Evolutionary conservation across 106 monocot species (phyloP), one percentile per base, ranked within the genome.

Genomic region (Vanilla planifolia): DNA sequence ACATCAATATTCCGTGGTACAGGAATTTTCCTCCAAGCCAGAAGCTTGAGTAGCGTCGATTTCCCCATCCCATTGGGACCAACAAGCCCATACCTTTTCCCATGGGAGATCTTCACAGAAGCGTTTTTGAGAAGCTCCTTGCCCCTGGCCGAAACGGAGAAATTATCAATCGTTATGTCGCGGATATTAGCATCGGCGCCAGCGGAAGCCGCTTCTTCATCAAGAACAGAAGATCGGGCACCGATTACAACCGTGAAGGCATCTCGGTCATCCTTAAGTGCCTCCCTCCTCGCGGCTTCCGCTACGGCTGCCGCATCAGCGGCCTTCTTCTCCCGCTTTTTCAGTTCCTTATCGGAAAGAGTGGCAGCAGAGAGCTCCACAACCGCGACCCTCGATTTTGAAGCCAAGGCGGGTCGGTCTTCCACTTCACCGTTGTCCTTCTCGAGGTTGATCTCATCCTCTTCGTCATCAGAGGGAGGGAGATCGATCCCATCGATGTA

Each of bases 21-120:
- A 0, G 85, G 85, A 28, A 90, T 79, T 60, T 90, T 85, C 28
- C 90, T 33, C 85, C 90, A 90, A 0, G 79, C 75, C 16, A 90
- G 58, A 3, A 90, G 75, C 76, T 90, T 90, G 3, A 90, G 62
- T 34, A 85, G 61, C 9, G 89, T 81, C 0, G 89, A 81, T 62
- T 90, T 85, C 11, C 81, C 89, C 78, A 46, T 85, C 32, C 85
- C 89, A 23, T 90, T 90, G 33, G 89, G 85, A 2, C 81, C 89
- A 21, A 81, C 79, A 14, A 85, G 79, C 5, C 89, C 89, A 65
- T 90, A 90, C 48, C 89, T 61, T 35, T 71, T 75, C 1, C 81
- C 89, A 30, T 90, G 89, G 1, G 89, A 43, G 51, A 90, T 84
- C 78, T 81, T 81, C 52, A 90, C 78, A 0, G 85, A 71, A 0